Percentiles rank a stretch among this genome's conserved stretches.
phyloP scores from a whole-genome alignment of 140 eudicot species.

The Flaveria floridana region DNA sequence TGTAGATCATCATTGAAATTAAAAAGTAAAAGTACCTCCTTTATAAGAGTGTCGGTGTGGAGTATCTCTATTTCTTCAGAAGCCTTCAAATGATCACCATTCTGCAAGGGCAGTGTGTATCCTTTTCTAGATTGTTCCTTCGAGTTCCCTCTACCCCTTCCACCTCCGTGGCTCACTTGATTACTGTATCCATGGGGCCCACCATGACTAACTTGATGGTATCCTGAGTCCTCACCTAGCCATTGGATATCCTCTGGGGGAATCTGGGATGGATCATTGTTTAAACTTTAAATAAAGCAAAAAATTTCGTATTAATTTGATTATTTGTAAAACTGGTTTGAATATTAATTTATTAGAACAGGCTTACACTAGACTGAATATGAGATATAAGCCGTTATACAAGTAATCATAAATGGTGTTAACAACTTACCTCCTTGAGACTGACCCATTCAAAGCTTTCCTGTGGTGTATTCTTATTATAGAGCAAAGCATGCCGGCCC shows the following conservation, averaged over 20 bases:
- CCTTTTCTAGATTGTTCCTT: slow-evolving; percentile 50
- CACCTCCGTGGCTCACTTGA: slow-evolving; percentile 42
- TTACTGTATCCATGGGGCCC: slow-evolving; percentile 40
- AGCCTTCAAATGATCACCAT: slow-evolving; percentile 45
- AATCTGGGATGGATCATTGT: slow-evolving; percentile 46
- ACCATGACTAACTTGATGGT: slow-evolving; percentile 52
- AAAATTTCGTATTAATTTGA: background rate
- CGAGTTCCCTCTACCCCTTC: slow-evolving; percentile 55
- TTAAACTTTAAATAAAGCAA: background rate
- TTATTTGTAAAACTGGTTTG: slow-evolving; percentile 5
- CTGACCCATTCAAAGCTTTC: slow-evolving; percentile 85
- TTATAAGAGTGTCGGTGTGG: slow-evolving; percentile 84
- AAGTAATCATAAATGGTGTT: slow-evolving; percentile 7
- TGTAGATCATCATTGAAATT: slow-evolving; percentile 5
- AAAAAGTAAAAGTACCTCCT: slow-evolving; percentile 53
- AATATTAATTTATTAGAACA: background rate
- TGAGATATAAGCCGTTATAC: background rate
- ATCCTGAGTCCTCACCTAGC: slow-evolving; percentile 72
- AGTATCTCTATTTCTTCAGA: slow-evolving; percentile 82
- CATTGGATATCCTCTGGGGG: slow-evolving; percentile 87
- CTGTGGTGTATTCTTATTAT: slow-evolving; percentile 65
- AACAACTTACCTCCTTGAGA: slow-evolving; percentile 66
- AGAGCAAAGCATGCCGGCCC: slow-evolving; percentile 82
- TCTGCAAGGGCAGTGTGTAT: slow-evolving; percentile 43
- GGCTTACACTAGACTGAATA: background rate